Base-by-base conservation (phyloP, 768 basidiomycete species). In the Termitomyces eurrhizus region DNA sequence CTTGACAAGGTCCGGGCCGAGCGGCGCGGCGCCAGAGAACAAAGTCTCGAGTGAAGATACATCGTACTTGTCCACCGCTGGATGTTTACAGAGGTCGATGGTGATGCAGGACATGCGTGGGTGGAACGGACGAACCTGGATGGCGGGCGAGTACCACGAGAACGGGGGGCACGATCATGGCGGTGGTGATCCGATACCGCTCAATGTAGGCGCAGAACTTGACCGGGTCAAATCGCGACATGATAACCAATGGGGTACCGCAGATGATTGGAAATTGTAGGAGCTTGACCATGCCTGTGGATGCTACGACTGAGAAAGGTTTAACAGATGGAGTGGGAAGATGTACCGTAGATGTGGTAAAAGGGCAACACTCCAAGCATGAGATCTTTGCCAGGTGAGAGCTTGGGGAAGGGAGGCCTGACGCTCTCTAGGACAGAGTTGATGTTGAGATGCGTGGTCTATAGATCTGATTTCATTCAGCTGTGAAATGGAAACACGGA, bases 91-190 rank as follows among this genome's bases (percentile, higher is more conserved):
- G 6, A 33, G 52, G 35, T 54, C 16, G n/a, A 24, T 11, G 4
- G 37, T 4, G 36, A 2, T 14, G 14, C 52, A 3, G 24, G 39
- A 29, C 8, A 16, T 12, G 18, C 1, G 26, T 8, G 7, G 3
- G 16, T 11, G 1, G 2, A 1, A 2, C 4, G 1, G 56, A 70
- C 84, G 36, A 73, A 84, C 85, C 86, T 12, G 85, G 83, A 64
- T 90, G 87, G 61, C 88, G 83, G 2, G 86, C 75, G 45, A 97
- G 77, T 1, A 85, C 80, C 14, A 96, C 85, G 13, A 94, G 74
- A n/a, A 97, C 85, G 0, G 95, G 93, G 1, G 94, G 94, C 1
- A 92, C 92, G 52, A 92, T 75, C 0, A 89, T 73, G 0, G 82
- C 61, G 1, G 75, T 60, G 0, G 88, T 87, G 32, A 86, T 80